Percentiles rank a stretch among this genome's conserved stretches.
phyloP scores from a whole-genome alignment of 148 eudicot species.

The Camellia lanceoleosa region DNA sequence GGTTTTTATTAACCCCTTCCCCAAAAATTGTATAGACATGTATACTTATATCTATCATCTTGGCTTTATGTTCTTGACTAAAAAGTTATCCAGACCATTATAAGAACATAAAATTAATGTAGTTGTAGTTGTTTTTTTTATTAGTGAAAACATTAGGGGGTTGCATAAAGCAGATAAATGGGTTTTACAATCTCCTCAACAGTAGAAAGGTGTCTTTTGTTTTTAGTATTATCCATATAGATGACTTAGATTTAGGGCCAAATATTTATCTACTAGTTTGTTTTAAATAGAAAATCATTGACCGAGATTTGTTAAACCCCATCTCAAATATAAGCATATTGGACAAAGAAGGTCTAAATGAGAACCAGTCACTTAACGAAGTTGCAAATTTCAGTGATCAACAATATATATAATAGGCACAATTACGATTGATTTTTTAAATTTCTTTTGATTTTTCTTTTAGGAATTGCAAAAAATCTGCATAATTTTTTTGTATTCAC shows the following conservation, averaged over 20 bases:
- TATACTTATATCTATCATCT: neutral
- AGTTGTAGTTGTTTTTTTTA: too few species aligned
- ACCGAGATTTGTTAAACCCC: neutral
- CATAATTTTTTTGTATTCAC: neutral
- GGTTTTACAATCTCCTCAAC: too few species aligned
- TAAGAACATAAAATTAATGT: too few species aligned
- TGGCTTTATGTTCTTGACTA: neutral
- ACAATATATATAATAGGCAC: neutral
- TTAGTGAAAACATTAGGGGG: neutral
- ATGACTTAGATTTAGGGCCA: neutral
- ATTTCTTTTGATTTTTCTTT: neutral
- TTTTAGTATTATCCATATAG: neutral
- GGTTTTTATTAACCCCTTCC: neutral
- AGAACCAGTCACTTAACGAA: neutral
- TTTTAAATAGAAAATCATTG: neutral
- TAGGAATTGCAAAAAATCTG: too few species aligned
- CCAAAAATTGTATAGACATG: neutral
- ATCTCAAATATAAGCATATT: neutral
- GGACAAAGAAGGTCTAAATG: too few species aligned
- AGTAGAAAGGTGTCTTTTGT: too few species aligned
- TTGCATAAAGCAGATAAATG: too few species aligned
- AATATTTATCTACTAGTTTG: neutral
- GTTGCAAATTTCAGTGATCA: neutral
- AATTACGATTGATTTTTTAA: neutral
- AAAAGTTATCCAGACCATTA: neutral